Conservation (phyloP, 1,139 yeast genomes). For the Suhomyces guaymorum region DNA sequence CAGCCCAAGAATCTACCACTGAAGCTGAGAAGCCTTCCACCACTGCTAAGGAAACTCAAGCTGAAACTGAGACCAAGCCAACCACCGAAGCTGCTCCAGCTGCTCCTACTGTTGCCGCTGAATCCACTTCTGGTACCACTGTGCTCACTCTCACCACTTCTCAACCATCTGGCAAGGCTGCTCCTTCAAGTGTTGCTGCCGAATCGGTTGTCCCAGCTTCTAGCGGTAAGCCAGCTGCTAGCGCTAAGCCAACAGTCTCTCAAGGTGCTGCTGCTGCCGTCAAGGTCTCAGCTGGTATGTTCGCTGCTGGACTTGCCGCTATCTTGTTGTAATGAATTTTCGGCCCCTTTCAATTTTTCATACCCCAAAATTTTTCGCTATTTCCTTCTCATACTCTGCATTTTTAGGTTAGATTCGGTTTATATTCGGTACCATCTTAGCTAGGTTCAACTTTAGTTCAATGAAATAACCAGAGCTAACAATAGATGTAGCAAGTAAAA, state of each 20-base stretch:
- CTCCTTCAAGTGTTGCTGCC: conserved; percentile 4
- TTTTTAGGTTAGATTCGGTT: conserved; percentile 4
- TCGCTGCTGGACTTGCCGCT: conserved; percentile 14
- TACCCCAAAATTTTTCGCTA: conserved; percentile 4
- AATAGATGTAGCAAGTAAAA: no score
- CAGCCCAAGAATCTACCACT: conserved; percentile 1
- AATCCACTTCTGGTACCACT: background rate
- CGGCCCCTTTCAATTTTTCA: conserved; percentile 1
- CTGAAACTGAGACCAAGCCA: background rate
- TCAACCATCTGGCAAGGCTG: no score
- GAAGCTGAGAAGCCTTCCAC: background rate
- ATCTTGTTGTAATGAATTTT: conserved; percentile 10
- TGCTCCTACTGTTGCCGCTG: conserved; percentile 1
- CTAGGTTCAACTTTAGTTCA: background rate
- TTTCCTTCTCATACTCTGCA: background rate
- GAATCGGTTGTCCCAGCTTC: conserved; percentile 6
- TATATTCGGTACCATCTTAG: conserved; percentile 4
- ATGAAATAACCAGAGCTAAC: no score
- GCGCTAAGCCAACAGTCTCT: conserved; percentile 4
- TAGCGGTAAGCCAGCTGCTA: background rate
- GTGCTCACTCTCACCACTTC: background rate
- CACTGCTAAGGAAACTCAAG: background rate
- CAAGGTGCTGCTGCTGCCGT: conserved; percentile 12
- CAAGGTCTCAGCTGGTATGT: conserved; percentile 11
- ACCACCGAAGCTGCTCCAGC: conserved; percentile 1